Percentiles rank a stretch among this genome's conserved stretches.
Conservation (phyloP, 495 filamentous ascomycete genomes). For the Hypoxylon cercidicola region DNA sequence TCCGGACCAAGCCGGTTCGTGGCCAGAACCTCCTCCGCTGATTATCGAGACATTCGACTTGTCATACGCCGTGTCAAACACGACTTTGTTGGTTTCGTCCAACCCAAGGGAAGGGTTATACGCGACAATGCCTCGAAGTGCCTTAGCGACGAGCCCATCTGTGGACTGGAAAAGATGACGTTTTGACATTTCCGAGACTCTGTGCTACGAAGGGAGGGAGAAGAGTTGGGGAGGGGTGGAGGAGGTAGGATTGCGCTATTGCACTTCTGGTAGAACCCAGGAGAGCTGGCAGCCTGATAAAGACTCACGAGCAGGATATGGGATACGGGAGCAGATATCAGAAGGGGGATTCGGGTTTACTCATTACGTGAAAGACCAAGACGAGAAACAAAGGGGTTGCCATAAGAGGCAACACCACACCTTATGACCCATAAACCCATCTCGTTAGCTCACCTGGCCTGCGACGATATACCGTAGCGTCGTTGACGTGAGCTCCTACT, state of each 20-base stretch:
- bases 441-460: conserved; percentile 19
- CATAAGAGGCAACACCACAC: conserved; percentile 37
- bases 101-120: conserved; percentile 67
- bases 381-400: conserved; percentile 35
- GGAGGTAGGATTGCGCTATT: neutral
- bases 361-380: conserved; percentile 37
- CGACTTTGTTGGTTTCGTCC: conserved; percentile 66
- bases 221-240: neutral
- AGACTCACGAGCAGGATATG: conserved; percentile 12
- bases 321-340: conserved; percentile 21
- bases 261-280: neutral
- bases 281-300: conserved; percentile 9
- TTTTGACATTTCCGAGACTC: conserved; percentile 52
- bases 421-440: conserved; percentile 24
- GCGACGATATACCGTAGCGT: conserved; percentile 29
- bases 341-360: conserved; percentile 6
- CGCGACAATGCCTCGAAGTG: conserved; percentile 64
- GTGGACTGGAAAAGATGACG: conserved; percentile 57
- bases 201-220: conserved; percentile 10
- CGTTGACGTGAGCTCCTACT: conserved; percentile 9
- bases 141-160: conserved; percentile 64
- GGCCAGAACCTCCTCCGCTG: conserved; percentile 69
- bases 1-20: conserved; percentile 72
- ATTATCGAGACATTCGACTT: conserved; percentile 66
- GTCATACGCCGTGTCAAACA: conserved; percentile 63